Conservation (phyloP, 139 green algal species). For the Spirogloea muscicola region DNA sequence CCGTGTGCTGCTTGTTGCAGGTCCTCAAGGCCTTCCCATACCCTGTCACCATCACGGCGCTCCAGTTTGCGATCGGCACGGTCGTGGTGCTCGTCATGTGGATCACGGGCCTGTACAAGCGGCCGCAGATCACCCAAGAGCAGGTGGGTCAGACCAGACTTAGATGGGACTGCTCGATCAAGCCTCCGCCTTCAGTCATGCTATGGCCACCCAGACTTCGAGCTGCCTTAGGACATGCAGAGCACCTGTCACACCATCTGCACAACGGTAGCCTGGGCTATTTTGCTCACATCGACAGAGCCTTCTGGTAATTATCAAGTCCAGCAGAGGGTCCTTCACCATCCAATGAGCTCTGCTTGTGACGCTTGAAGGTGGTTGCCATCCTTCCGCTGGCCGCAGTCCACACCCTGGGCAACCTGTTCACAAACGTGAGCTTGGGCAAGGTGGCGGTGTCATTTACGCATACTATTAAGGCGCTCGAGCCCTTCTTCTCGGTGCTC, state of each 20-base stretch:
- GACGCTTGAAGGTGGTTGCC: constrained; percentile 53
- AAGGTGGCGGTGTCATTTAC: constrained; percentile 92
- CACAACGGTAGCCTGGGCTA: too few species aligned
- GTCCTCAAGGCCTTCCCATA: constrained; percentile 79
- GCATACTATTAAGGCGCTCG: constrained; percentile 83
- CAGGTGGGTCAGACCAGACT: too few species aligned
- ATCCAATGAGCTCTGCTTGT: too few species aligned
- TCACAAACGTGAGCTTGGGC: constrained; percentile 85
- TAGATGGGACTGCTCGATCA: too few species aligned
- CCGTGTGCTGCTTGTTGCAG: too few species aligned
- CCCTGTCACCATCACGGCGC: constrained; percentile 66
- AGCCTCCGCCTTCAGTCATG: too few species aligned
- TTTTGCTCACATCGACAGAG: not conserved
- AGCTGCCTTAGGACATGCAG: too few species aligned
- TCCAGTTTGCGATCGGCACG: constrained; percentile 76
- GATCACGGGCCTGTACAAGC: constrained; percentile 64
- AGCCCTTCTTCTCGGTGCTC: constrained; percentile 89
- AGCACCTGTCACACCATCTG: too few species aligned
- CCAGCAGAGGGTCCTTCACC: too few species aligned
- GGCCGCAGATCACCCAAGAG: constrained; percentile 55
- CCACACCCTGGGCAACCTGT: constrained; percentile 92
- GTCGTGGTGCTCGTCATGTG: constrained; percentile 68
- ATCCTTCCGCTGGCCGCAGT: constrained; percentile 88
- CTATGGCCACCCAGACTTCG: too few species aligned
- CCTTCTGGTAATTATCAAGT: too few species aligned